Evolutionary conservation across 331 rosid species (phyloP), one percentile per base, ranked within the genome.

Genomic region (Rhamnella rubrinervis): DNA sequence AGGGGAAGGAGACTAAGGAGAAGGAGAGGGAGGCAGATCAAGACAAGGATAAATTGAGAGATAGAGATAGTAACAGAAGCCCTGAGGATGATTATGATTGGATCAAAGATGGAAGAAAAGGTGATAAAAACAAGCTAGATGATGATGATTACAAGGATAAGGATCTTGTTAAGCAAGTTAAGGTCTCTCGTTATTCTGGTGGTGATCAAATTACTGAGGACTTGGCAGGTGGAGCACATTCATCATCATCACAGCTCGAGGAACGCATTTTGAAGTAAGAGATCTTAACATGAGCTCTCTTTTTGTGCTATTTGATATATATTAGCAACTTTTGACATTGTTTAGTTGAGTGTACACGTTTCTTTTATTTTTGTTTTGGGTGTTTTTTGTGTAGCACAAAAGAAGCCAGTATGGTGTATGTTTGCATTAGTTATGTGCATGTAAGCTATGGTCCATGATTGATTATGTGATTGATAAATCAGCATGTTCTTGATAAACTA

Each of bases 231-330:
- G 68, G 78, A 53, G 63, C 59, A 23, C 82, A 75, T 15, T 17
- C 77, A 47, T 78, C 82, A 18, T 39, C 89, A 55, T 56, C 78
- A 23, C 88, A 82, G 82, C 85, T 93, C 51, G 90, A 80, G 79
- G 85, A 74, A 57, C 98, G 96, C 74, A 85, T 93, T 55, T 47
- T 81, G 75, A 90, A 69, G 98, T 88, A 70, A 83, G 88, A 77
- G 41, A 64, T 49, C 50, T 58, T 39, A 38, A 17, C 63, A 52
- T 44, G 7, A 17, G 40, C 65, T 18, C 26, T 59, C 37, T 35
- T 51, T 70, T 7, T 28, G 44, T 72, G 6, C 25, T 28, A n/a
- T 52, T 18, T 51, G 19, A 52, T 52, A 26, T 18, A 51, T 31
- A 8, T n/a, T 35, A n/a, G 37, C 26, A 17, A 51, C 50, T 23